Conservation (phyloP, 2,329 filamentous ascomycete genomes). For the Fusarium pseudonygamai region DNA sequence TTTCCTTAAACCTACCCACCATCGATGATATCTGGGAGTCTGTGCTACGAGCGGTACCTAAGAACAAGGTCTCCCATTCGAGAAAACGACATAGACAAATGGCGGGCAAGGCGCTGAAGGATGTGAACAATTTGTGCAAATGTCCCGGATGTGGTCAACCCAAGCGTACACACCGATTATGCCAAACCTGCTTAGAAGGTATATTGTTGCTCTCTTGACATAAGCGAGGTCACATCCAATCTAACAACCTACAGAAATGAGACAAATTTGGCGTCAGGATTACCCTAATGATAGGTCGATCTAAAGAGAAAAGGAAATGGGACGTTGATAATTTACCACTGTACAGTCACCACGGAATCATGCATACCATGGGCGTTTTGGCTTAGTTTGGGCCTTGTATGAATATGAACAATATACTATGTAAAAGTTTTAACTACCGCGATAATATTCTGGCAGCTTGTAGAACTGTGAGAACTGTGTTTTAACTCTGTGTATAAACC, state of each 20-base stretch:
- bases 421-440: not conserved
- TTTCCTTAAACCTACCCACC: slow-evolving; percentile 64
- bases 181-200: slow-evolving; percentile 88
- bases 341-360: slow-evolving; percentile 45
- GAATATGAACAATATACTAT: slow-evolving; percentile 36
- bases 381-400: slow-evolving; percentile 45
- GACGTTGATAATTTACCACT: slow-evolving; percentile 36
- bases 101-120: slow-evolving; percentile 94
- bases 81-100: slow-evolving; percentile 94
- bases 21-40: slow-evolving; percentile 91
- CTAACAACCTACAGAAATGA: slow-evolving; percentile 52
- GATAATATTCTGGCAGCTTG: not conserved
- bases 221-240: slow-evolving; percentile 4
- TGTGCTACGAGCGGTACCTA: slow-evolving; percentile 89
- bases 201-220: slow-evolving; percentile 33
- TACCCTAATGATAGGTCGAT: slow-evolving; percentile 49
- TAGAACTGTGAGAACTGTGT: not conserved
- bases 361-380: slow-evolving; percentile 50
- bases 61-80: slow-evolving; percentile 98
- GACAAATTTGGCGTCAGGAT: slow-evolving; percentile 55
- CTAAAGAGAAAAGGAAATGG: slow-evolving; percentile 32
- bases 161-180: slow-evolving; percentile 90
- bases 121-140: slow-evolving; percentile 85
- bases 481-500: not conserved
- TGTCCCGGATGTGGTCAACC: slow-evolving; percentile 88